phyloP scores from a whole-genome alignment of 169 alveolate species.

The Cryptosporidium viatorum region DNA sequence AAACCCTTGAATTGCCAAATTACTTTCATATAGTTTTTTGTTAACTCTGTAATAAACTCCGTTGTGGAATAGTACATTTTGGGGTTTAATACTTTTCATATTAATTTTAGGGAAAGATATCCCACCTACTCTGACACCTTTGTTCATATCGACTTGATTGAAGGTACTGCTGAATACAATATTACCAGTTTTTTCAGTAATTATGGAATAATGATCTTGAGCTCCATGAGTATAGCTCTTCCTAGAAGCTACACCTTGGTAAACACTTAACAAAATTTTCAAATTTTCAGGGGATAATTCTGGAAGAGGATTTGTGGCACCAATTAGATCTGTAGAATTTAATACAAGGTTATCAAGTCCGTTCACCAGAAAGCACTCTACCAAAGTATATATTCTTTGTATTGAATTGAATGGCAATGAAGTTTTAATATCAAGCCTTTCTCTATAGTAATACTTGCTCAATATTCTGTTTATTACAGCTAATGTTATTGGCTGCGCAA shows the following conservation, averaged over 20 bases:
- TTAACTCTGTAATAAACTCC: conserved; percentile 49
- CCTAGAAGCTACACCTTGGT: conserved; percentile 70
- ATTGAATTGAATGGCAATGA: conserved; percentile 58
- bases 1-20: conserved; percentile 16
- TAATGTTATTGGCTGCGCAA: conserved; percentile 71
- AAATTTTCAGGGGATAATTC: conserved; percentile 16
- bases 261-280: conserved; percentile 15
- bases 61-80: conserved; percentile 23
- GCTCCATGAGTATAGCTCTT: conserved; percentile 69
- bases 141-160: conserved; percentile 46
- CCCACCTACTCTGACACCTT: conserved; percentile 49
- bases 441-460: conserved; percentile 25
- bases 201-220: neutral
- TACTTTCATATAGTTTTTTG: neutral
- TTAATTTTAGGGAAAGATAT: conserved; percentile 14
- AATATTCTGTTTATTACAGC: conserved; percentile 54
- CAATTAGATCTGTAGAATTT: conserved; percentile 61
- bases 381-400: conserved; percentile 59
- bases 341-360: conserved; percentile 66
- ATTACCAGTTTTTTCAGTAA: conserved; percentile 51
- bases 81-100: neutral
- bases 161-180: conserved; percentile 51
- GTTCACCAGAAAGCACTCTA: conserved; percentile 61
- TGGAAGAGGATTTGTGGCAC: conserved; percentile 49
- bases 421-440: conserved; percentile 15